Conservation (phyloP, 228 moss, liverwort and hornwort species). For the Sphagnum magellanicum region DNA sequence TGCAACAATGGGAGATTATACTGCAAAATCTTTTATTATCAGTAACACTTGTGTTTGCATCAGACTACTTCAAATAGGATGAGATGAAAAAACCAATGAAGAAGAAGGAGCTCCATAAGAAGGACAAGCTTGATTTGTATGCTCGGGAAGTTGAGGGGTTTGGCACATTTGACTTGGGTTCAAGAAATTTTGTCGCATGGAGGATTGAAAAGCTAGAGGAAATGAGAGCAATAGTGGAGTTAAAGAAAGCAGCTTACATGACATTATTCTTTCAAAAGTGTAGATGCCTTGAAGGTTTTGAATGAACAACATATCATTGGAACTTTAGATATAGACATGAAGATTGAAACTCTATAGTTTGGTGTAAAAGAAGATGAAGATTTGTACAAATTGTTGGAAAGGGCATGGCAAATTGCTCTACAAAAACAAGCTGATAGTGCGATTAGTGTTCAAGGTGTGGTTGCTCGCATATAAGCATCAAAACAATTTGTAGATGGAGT, state of each 20-base stretch:
- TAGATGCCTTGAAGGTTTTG: slow-evolving; percentile 77
- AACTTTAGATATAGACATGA: slow-evolving; percentile 69
- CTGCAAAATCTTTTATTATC: slow-evolving; percentile 63
- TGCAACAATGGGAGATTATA: slow-evolving; percentile 58
- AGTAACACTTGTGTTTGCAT: slow-evolving; percentile 45
- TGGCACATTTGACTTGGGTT: slow-evolving; percentile 74
- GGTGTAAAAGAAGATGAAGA: slow-evolving; percentile 76
- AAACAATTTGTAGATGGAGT: slow-evolving; percentile 36
- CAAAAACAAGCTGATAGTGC: slow-evolving; percentile 49
- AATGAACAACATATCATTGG: slow-evolving; percentile 46
- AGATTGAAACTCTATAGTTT: slow-evolving; percentile 24
- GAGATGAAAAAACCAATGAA: slow-evolving; percentile 99
- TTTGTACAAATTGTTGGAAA: slow-evolving; percentile 67
- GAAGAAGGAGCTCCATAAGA: slow-evolving; percentile 91
- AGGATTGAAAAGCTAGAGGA: slow-evolving; percentile 55
- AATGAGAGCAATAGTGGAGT: slow-evolving; percentile 69
- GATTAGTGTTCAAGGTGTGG: slow-evolving; percentile 63
- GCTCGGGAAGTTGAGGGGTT: slow-evolving; percentile 93
- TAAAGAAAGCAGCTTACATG: slow-evolving; percentile 70
- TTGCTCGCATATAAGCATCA: slow-evolving; percentile 45
- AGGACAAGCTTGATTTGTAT: slow-evolving; percentile 81
- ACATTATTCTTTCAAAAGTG: slow-evolving; percentile 72
- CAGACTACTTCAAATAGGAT: slow-evolving; percentile 83
- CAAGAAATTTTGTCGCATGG: slow-evolving; percentile 54
- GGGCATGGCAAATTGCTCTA: slow-evolving; percentile 75